Percentiles rank a stretch among this genome's conserved stretches.
Evolutionary conservation across 495 filamentous ascomycete genomes (phyloP).

Genomic region (Poronia punctata): DNA sequence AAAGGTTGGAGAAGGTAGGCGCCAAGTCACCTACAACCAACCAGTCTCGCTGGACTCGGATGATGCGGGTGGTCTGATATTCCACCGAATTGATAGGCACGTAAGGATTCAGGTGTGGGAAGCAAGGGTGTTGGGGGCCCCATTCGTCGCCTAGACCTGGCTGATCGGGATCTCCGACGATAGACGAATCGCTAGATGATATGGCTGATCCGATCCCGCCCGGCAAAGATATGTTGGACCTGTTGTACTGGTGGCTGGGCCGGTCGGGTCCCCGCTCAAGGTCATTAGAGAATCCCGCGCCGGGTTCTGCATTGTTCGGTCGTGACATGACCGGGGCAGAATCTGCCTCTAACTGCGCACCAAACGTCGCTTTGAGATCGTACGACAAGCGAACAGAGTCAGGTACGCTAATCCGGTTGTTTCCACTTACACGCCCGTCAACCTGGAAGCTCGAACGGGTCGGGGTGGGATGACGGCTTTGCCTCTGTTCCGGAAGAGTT

Average conservation of each 20-base stretch:
- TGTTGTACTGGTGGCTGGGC: conserved; percentile 23
- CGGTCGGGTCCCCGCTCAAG: conserved; percentile 42
- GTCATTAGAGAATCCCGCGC: conserved; percentile 34
- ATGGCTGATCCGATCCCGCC: conserved; percentile 43
- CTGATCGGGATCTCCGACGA: conserved; percentile 45
- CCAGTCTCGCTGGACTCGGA: conserved; percentile 87
- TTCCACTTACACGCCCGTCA: conserved; percentile 57
- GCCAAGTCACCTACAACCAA: conserved; percentile 84
- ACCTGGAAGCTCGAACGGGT: conserved; percentile 54
- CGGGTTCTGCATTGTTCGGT: conserved; percentile 18
- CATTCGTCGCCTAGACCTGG: conserved; percentile 57
- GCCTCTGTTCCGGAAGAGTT: conserved; percentile 59
- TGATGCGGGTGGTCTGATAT: conserved; percentile 73
- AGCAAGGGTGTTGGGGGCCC: conserved; percentile 87
- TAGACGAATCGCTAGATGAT: conserved; percentile 45
- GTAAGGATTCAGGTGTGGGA: conserved; percentile 87
- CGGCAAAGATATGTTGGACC: conserved; percentile 31
- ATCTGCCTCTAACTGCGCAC: conserved; percentile 27
- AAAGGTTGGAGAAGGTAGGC: conserved; percentile 86
- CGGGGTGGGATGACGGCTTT: conserved; percentile 48
- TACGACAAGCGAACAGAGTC: conserved; percentile 42
- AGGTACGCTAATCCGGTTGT: conserved; percentile 63
- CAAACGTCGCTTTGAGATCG: conserved; percentile 40
- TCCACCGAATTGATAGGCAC: conserved; percentile 70
- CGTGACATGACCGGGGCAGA: conserved; percentile 30